Conservation (phyloP, 371 early-diverging fungal genomes). For the Mucor ambiguus region DNA sequence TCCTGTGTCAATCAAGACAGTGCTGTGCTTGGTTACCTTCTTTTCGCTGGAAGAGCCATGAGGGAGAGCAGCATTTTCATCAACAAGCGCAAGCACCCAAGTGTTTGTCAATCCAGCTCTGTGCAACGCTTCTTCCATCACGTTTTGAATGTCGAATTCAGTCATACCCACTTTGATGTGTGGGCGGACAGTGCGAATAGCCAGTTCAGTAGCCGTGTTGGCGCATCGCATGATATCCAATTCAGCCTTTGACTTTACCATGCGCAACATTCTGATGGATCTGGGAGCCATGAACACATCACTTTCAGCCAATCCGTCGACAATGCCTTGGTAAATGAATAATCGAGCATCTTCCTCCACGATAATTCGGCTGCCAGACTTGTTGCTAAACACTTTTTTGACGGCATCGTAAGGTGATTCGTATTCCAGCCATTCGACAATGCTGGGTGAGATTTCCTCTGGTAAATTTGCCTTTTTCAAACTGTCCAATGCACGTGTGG, state of each 20-base stretch:
- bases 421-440: slow-evolving; percentile 54
- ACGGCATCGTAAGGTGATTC: slow-evolving; percentile 52
- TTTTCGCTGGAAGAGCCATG: slow-evolving; percentile 57
- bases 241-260: slow-evolving; percentile 56
- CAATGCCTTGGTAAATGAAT: slow-evolving; percentile 51
- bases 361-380: slow-evolving; percentile 28
- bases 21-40: slow-evolving; percentile 40
- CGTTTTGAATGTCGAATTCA: slow-evolving; percentile 46
- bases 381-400: slow-evolving; percentile 20
- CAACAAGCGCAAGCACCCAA: slow-evolving; percentile 58
- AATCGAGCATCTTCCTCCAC: slow-evolving; percentile 54
- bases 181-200: slow-evolving; percentile 48
- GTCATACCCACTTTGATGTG: slow-evolving; percentile 47
- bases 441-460: slow-evolving; percentile 12
- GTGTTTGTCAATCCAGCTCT: slow-evolving; percentile 50
- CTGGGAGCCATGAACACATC: slow-evolving; percentile 44
- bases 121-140: slow-evolving; percentile 40
- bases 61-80: slow-evolving; percentile 58
- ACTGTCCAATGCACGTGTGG: slow-evolving; percentile 44
- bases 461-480: slow-evolving; percentile 37
- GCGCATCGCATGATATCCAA: slow-evolving; percentile 58
- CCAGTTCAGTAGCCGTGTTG: slow-evolving; percentile 51
- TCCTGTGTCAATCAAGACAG: slow-evolving; percentile 60
- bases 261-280: slow-evolving; percentile 45
- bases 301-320: slow-evolving; percentile 15